Percentiles rank a stretch among this genome's conserved stretches.
Conservation (phyloP, 176 grass and related monocot genomes). For the Oryza coarctata region DNA sequence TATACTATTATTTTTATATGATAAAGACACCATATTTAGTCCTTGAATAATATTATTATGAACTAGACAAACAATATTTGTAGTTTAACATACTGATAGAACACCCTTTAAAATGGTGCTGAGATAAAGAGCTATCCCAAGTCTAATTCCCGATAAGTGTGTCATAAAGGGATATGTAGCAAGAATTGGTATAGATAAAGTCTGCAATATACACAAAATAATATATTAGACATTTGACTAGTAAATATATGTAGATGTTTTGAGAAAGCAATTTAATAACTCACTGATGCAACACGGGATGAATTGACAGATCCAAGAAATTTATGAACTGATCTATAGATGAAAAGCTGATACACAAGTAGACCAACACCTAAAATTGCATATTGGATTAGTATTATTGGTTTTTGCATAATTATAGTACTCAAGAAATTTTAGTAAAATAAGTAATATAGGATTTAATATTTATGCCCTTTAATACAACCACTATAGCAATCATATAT, state of each 20-base stretch:
- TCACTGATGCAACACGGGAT: constrained; percentile 57
- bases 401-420: background rate
- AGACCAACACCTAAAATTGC: constrained; percentile 49
- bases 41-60: background rate
- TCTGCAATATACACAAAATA: constrained; percentile 35
- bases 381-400: background rate
- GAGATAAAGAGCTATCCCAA: constrained; percentile 48
- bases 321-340: constrained; percentile 58
- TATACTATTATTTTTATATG: background rate
- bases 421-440: background rate
- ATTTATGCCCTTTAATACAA: background rate
- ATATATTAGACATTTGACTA: background rate
- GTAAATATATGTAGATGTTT: background rate
- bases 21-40: background rate
- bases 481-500: background rate
- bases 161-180: constrained; percentile 40
- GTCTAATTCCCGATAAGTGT: constrained; percentile 31
- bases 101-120: constrained; percentile 52
- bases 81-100: constrained; percentile 59
- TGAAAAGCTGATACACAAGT: constrained; percentile 70
- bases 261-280: background rate
- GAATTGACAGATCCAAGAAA: constrained; percentile 50
- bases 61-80: background rate
- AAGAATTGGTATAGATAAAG: constrained; percentile 3
- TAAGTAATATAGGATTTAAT: background rate